These are phyloP conservation scores for Sorghum bicolor DNA, from an alignment of 176 grass and related monocot genomes.

Conservation along the genomic window Sorghum_bicolor_NCBIv3 NC_012875.2:51342001-51342500, in stretches of 20 bases:
- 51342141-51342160: conserved; percentile 90
- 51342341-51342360: conserved; percentile 93
- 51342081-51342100: conserved; percentile 89
- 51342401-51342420: conserved; percentile 8
- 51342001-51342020: conserved; percentile 90
- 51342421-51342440: conserved; percentile 30
- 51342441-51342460: conserved; percentile 49
- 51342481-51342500: conserved; percentile 20
- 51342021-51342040: conserved; percentile 98
- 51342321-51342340: conserved; percentile 72
- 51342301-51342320: conserved; percentile 90
- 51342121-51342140: conserved; percentile 87
- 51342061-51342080: conserved; percentile 95
- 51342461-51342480: conserved; percentile 34
- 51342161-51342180: conserved; percentile 76
- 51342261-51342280: conserved; percentile 54
- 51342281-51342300: conserved; percentile 80
- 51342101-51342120: conserved; percentile 68
- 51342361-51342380: conserved; percentile 72
- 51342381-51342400: conserved; percentile 51
- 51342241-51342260: conserved; percentile 91
- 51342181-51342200: conserved; percentile 78
- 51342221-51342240: conserved; percentile 87
- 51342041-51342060: conserved; percentile 81
- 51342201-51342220: conserved; percentile 95